A percentile compares a stretch with the other conserved stretches of the same genome.
phyloP scores from a whole-genome alignment of 2,329 filamentous ascomycete species.

The Trichoderma atrobrunneum region DNA sequence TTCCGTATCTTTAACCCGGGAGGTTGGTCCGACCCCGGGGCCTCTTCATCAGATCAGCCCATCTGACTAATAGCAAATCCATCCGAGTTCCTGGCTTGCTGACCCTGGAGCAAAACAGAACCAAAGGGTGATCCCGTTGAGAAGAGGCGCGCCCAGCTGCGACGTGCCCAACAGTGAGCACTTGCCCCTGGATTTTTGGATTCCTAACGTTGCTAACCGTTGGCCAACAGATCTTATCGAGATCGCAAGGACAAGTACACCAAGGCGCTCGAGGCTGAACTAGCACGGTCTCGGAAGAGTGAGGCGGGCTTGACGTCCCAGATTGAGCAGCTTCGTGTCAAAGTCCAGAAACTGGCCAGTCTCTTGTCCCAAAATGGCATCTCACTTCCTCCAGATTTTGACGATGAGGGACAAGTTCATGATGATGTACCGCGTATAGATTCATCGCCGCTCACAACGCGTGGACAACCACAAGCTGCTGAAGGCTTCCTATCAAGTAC shows the following conservation, averaged over 20 bases:
- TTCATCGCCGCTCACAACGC: not conserved
- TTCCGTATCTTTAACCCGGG: conserved; percentile 36
- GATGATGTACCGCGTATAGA: not conserved
- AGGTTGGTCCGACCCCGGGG: conserved; percentile 13
- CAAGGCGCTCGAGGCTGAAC: conserved; percentile 29
- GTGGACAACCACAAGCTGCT: not conserved
- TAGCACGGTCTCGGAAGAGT: conserved; percentile 22
- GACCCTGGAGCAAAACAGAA: conserved; percentile 17
- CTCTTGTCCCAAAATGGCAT: conserved; percentile 24
- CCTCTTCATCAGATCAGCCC: not conserved
- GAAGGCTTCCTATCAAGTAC: not conserved
- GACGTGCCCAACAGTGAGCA: conserved; percentile 30
- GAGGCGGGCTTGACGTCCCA: conserved; percentile 26
- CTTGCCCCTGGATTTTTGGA: not conserved
- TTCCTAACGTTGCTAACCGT: not conserved
- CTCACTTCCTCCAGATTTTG: not conserved
- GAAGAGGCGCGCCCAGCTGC: conserved; percentile 29
- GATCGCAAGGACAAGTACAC: conserved; percentile 32
- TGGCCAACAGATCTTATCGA: conserved; percentile 28
- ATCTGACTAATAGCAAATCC: not conserved
- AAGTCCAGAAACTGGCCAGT: conserved; percentile 20
- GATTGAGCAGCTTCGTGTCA: conserved; percentile 21
- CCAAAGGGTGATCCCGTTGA: conserved; percentile 27
- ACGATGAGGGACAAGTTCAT: not conserved
- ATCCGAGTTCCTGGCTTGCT: not conserved